Base-by-base conservation (phyloP, 73 alveolate genomes). In the Paraurostyla sp. region DNA sequence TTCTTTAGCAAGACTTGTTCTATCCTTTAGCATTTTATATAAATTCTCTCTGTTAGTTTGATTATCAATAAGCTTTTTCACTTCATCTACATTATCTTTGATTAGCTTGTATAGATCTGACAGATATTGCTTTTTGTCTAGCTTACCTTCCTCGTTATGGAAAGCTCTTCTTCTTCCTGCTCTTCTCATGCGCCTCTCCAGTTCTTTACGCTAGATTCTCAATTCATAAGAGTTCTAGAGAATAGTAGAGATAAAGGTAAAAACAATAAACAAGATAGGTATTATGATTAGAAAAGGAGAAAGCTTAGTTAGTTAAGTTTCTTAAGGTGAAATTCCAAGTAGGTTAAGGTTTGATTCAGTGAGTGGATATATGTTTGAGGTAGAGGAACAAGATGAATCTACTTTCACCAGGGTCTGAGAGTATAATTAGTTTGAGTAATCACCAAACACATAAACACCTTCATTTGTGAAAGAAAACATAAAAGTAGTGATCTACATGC, bases 71-170 rank as follows among this genome's bases (percentile, higher is more conserved):
- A 71, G 80, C 27, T 78, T 54, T 60, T 76, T 59, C 48, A 88
- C 71, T 50, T 88, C 86, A 23, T 68, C 80, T 15, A 88, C 49
- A 83, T 78, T 71, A 46, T 43, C 56, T 36, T 88, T 88, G 49
- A 88, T 88, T 9, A 88, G 43, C 30, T 69, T 57, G 75, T 88
- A 88, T 18, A 88, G 75, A 46, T 88, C 94, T 23, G 85, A 48
- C 43, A 88, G 65, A 36, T 88, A 88, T 29, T 88, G 76, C 43
- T 43, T 75, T 48, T 83, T 76, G 30, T 88, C 94, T 18, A 88
- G 71, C 25, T 50, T 51, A 0, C 94, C 94, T 29, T 88, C 94
- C 36, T 36, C 87, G 25, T 83, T 88, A 50, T 58, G 58, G 71
- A 88, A 88, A n/a, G 76, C 46, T 48, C 87, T 45, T n/a, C 71